phyloP scores from a whole-genome alignment of 352 stramenopile species.

The Globisporangium cylindrosporum region DNA sequence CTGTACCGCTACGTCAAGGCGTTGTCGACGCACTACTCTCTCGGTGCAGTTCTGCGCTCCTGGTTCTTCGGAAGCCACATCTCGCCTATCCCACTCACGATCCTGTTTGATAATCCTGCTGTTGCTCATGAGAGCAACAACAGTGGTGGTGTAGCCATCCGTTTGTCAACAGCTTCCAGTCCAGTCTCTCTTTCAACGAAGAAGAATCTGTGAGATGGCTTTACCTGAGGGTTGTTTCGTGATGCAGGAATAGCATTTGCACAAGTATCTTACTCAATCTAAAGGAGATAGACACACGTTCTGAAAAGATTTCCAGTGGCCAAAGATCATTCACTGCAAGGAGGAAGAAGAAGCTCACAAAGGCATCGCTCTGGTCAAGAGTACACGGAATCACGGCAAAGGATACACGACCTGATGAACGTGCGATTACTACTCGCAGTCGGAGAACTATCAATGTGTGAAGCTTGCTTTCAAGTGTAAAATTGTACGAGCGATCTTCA shows the following conservation, averaged over 20 bases:
- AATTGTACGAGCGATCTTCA: too few species aligned
- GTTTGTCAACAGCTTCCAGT: neutral
- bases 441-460: too few species aligned
- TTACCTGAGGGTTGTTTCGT: neutral
- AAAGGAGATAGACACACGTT: neutral
- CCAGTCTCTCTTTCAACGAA: neutral
- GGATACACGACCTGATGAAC: neutral
- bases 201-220: conserved; percentile 5
- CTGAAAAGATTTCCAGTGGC: neutral
- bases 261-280: neutral
- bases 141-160: neutral
- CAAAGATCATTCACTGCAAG: neutral
- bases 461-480: too few species aligned
- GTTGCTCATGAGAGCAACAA: neutral
- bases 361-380: neutral
- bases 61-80: conserved; percentile 19
- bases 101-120: conserved; percentile 15
- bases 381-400: neutral
- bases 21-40: conserved; percentile 13
- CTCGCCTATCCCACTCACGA: conserved; percentile 13
- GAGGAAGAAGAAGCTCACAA: neutral
- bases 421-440: too few species aligned
- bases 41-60: conserved; percentile 10
- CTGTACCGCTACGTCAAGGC: conserved; percentile 10
- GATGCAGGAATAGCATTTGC: neutral